A percentile compares a stretch with the other conserved stretches of the same genome.
Evolutionary conservation across 2,329 filamentous ascomycete species (phyloP).

Genomic region (Nemania bipapillata): DNA sequence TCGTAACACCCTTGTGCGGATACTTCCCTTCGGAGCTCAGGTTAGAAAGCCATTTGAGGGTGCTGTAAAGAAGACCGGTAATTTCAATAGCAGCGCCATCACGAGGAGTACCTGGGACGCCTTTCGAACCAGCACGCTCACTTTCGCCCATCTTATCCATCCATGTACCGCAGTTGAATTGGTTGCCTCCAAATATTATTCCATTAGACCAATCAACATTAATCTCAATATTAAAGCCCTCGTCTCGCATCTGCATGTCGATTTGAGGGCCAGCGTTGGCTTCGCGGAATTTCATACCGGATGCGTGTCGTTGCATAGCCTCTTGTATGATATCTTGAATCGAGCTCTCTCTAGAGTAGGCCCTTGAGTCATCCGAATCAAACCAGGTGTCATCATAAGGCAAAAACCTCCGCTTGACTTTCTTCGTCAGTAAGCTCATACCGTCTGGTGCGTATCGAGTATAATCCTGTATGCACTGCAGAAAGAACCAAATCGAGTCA

Average conservation of each 20-base stretch:
- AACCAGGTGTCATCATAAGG: slow-evolving; percentile 98
- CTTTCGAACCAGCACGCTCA: slow-evolving; percentile 87
- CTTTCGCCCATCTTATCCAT: slow-evolving; percentile 99
- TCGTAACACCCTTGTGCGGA: slow-evolving; percentile 77
- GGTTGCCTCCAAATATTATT: slow-evolving; percentile 92
- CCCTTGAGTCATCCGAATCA: slow-evolving; percentile 78
- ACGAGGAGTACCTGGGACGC: slow-evolving; percentile 92
- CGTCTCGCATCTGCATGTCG: slow-evolving; percentile 90
- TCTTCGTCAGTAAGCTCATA: slow-evolving; percentile 75
- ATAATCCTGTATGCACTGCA: slow-evolving; percentile 96
- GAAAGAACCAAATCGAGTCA: slow-evolving; percentile 97
- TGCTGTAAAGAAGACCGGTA: slow-evolving; percentile 90
- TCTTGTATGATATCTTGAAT: slow-evolving; percentile 93
- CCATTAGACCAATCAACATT: slow-evolving; percentile 91
- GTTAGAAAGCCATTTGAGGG: slow-evolving; percentile 79
- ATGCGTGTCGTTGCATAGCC: slow-evolving; percentile 88
- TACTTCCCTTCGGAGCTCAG: slow-evolving; percentile 76
- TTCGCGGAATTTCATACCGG: slow-evolving; percentile 90
- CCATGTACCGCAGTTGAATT: slow-evolving; percentile 97
- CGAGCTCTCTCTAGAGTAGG: slow-evolving; percentile 85
- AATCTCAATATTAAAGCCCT: slow-evolving; percentile 92
- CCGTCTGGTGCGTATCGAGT: slow-evolving; percentile 83
- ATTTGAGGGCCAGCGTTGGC: slow-evolving; percentile 90
- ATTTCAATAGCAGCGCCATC: slow-evolving; percentile 97
- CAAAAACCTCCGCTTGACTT: slow-evolving; percentile 84